Evolutionary conservation across 2,329 filamentous ascomycete genomes (phyloP), one percentile per base, ranked within the genome.

Genomic region (Trichoderma sp.): DNA sequence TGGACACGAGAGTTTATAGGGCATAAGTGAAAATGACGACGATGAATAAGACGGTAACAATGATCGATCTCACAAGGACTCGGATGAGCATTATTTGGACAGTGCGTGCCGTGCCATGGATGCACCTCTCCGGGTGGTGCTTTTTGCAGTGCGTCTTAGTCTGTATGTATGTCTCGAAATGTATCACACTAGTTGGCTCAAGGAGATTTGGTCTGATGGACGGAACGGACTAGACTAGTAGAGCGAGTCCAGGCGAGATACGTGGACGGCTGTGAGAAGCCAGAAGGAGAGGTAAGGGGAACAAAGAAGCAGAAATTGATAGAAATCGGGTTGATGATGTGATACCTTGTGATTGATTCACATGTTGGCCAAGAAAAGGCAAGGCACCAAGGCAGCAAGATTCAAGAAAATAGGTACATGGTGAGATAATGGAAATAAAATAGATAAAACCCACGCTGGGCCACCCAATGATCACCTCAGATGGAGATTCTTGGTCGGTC

Each of bases 221-320:
- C 55, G 34, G 34, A 15, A 36, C 34, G 34, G 34, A 36, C 34
- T 36, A 3, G 34, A 36, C 34, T 15, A 5, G 13, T 36, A 36
- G 34, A 36, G 34, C 13, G 11, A 58, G 30, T 13, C 13, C 2
- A n/a, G 28, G 28, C 28, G 55, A 59, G 55, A 59, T 53, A 66
- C 63, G 63, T 66, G 63, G 63, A 66, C 63, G 47, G 30, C 50
- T 39, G 63, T 66, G 63, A 66, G 43, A 55, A 55, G 63, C 32
- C 47, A 55, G 63, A 30, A 61, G 36, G 36, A 8, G 15, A 50
- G n/a, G 43, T n/a, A 50, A 50, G 43, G 43, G 43, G n/a, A 47
- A 47, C 43, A 47, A 47, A 47, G 43, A 20, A 20, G 8, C 43
- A 47, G n/a, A 47, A 47, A 47, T 17, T 8, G 39, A 17, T 43